Evolutionary conservation across 352 stramenopile species (phyloP), one percentile per base, ranked within the genome.

Genomic region (Saprolegnia parasitica): DNA sequence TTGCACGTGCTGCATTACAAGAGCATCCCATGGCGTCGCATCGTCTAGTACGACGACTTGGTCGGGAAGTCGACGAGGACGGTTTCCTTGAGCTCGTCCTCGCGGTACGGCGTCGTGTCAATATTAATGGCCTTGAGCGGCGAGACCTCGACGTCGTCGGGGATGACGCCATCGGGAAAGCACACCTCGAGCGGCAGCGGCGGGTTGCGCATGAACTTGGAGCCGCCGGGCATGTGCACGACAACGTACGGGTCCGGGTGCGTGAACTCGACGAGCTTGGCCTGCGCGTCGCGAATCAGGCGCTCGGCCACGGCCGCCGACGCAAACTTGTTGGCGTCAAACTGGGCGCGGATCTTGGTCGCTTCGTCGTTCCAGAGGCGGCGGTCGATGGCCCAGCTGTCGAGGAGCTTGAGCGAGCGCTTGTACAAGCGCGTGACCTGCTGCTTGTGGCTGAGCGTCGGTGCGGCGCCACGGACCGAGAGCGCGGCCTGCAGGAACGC

Each of bases 181-280:
- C 86, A 95, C 60, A 95, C 86, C 72, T 98, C 87, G 35, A 98
- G 86, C 46, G 96, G 96, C 60, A 96, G 91, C 32, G 97, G 95
- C 42, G 97, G 91, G 79, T 99, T 99, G 64, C 97, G 89, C 97
- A 99, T 99, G 80, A 98, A 99, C 63, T 97, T 93, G 71, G 91
- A 95, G 64, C 97, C 97, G 52, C 97, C 97, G 10, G 97, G 97
- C 97, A 99, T 99, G 86, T 97, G 98, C 72, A 97, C 93, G 72
- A 96, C 90, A 63, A 98, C 93, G 80, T 99, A 99, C 56, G 84
- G 90, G 83, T 99, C 97, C 45, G 97, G 97, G 78, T 99, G 97
- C 71, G 88, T 97, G 79, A 96, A 96, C 67, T 96, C 78, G 65
- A 89, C 89, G 52, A 98, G 73, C 80, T 98, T 91, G 60, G 96